Evolutionary conservation across 768 basidiomycete genomes (phyloP).

Genomic region (Auricularia sp.): DNA sequence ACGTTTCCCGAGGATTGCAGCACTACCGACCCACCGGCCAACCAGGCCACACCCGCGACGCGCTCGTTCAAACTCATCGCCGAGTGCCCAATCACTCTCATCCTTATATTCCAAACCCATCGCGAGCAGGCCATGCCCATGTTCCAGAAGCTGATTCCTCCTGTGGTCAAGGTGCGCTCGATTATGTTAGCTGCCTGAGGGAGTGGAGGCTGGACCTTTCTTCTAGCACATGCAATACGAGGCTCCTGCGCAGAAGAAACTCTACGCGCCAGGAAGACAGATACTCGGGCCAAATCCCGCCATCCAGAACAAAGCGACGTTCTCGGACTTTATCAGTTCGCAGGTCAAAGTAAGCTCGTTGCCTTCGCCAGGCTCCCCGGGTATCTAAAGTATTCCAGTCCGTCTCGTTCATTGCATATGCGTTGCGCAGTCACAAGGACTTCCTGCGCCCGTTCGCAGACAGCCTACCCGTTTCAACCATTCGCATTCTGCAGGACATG

Average conservation of each 20-base stretch:
- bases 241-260: constrained; percentile 70
- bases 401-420: constrained; percentile 85
- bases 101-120: constrained; percentile 80
- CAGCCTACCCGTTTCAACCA: constrained; percentile 63
- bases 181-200: background rate
- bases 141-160: constrained; percentile 58
- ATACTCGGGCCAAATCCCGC: constrained; percentile 73
- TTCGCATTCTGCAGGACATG: constrained; percentile 90
- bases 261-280: constrained; percentile 68
- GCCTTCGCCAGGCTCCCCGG: background rate
- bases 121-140: constrained; percentile 52
- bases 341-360: constrained; percentile 69
- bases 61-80: constrained; percentile 89
- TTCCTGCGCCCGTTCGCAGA: constrained; percentile 71
- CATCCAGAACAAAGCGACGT: constrained; percentile 63
- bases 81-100: constrained; percentile 88
- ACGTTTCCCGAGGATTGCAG: constrained; percentile 46
- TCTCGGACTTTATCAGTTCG: constrained; percentile 73
- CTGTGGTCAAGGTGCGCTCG: constrained; percentile 51
- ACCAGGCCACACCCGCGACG: constrained; percentile 54
- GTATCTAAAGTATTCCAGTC: constrained; percentile 38
- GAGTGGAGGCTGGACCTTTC: background rate
- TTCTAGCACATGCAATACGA: constrained; percentile 26
- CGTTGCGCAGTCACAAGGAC: constrained; percentile 58
- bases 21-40: constrained; percentile 35